Base-by-base conservation (phyloP, 2,329 filamentous ascomycete species). In the Blastomyces percursus region DNA sequence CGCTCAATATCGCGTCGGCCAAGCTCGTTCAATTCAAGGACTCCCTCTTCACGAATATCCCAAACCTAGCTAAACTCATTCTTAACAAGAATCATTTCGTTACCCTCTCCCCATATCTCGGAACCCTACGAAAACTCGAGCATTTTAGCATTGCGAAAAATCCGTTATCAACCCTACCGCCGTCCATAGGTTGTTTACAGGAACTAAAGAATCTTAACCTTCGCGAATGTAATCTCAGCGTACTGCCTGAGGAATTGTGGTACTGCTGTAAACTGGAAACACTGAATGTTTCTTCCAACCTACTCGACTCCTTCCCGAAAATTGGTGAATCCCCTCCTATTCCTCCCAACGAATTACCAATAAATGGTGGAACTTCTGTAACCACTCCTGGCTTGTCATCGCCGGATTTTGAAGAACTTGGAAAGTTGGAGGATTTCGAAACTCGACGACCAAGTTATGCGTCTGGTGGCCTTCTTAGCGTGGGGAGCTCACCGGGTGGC, bases 51-150 rank as follows among this genome's bases (percentile, higher is more conserved):
- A 86, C 88, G 67, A 91, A 93, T 71, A 86, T 97, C 77, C 84
- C 89, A 9, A 94, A 91, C 69, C 76, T 99, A 54, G 90, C 93
- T 63, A 91, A 92, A 69, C 82, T 99, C 27, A 87, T 93, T 21
- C 81, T 99, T 61, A 93, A 96, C 76, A 92, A 90, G 72, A 99
- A 99, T 71, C 95, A 96, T 72, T 95, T 99, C 69, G 91, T 94
- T 0, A 93, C 90, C 0, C 79, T 99, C 30, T 94, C 93, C 0
- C 82, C 85, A 61, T 88, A 95, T 65, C 89, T 99, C 64, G 92
- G 93, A 19, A 89, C 88, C 66, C 78, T 99, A 54, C 85, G 84
- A 66, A 89, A 86, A 67, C 79, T 99, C 38, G 92, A 97, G 71
- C 87, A 96, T 74, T 88, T 99, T 71, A 97, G 91, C 75, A 91